Evolutionary conservation across 192 early-diverging fungal species (phyloP).

Genomic region (Mortierella claussenii): DNA sequence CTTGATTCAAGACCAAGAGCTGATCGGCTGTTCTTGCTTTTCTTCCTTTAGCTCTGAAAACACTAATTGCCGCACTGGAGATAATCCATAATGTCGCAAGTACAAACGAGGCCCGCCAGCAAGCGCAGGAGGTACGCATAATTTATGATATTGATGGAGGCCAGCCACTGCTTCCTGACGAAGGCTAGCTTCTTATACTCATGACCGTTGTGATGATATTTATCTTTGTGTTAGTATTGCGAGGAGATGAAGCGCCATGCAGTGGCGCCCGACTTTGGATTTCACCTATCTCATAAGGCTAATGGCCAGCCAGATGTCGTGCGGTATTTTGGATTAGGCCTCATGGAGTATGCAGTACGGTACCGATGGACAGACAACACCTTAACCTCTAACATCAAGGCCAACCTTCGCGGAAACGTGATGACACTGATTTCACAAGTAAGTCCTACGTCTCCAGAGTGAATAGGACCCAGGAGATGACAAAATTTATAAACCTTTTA

Average conservation of each 20-base stretch:
- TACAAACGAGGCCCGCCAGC: conserved; percentile 53
- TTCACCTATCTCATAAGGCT: conserved; percentile 62
- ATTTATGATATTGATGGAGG: too few species aligned
- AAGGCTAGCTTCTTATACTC: not conserved
- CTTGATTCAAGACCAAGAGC: too few species aligned
- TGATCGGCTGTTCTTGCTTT: not conserved
- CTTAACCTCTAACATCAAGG: conserved; percentile 39
- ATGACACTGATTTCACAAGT: conserved; percentile 48
- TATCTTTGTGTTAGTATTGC: conserved; percentile 50
- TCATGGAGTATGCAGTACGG: conserved; percentile 65
- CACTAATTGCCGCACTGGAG: conserved; percentile 56
- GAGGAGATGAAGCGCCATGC: conserved; percentile 60
- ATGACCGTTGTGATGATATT: not conserved
- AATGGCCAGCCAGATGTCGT: conserved; percentile 59
- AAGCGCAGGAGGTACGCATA: conserved; percentile 57
- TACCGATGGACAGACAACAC: conserved; percentile 65
- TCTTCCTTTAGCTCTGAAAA: conserved; percentile 28
- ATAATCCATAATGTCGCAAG: conserved; percentile 57
- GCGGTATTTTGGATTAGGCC: conserved; percentile 69
- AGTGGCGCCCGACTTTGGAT: conserved; percentile 61
- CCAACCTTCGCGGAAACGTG: conserved; percentile 50
- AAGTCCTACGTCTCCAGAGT: not conserved
- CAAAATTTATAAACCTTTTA: too few species aligned
- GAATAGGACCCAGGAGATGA: too few species aligned
- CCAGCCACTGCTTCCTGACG: too few species aligned